Evolutionary conservation across 768 basidiomycete species (phyloP).

Genomic region (Roridomyces roridus): DNA sequence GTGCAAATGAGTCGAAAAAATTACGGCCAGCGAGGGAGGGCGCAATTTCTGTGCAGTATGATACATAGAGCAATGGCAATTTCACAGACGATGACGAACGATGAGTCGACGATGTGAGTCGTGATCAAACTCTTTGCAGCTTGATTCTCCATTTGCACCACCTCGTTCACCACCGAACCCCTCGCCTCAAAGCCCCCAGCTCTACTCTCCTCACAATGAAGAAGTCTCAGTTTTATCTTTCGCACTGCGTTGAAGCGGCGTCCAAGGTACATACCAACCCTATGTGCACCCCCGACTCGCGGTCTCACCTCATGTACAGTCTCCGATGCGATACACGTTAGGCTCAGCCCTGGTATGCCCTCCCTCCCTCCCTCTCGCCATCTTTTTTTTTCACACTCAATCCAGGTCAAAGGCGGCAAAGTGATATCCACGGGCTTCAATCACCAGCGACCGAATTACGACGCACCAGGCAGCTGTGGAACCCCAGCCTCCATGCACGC

Average conservation of each 20-base stretch:
- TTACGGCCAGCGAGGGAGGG: no score
- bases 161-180: no score
- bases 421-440: slow-evolving; percentile 58
- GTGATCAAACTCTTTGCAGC: no score
- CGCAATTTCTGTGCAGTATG: no score
- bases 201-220: slow-evolving; percentile 37
- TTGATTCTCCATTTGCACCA: no score
- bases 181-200: slow-evolving; percentile 1
- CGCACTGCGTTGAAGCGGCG: slow-evolving; percentile 54
- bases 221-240: slow-evolving; percentile 58
- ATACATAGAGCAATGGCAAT: no score
- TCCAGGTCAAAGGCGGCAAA: slow-evolving; percentile 58
- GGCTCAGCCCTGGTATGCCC: slow-evolving; percentile 43
- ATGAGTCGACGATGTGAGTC: no score
- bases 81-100: no score
- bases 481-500: slow-evolving; percentile 58
- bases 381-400: neutral
- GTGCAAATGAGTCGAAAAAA: no score
- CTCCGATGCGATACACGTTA: slow-evolving; percentile 53
- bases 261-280: slow-evolving; percentile 39
- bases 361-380: neutral
- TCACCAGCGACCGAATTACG: slow-evolving; percentile 60
- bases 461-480: slow-evolving; percentile 44
- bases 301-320: slow-evolving; percentile 26
- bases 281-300: neutral